phyloP scores from a whole-genome alignment of 78 protist genomes.

The Planoprotostelium fungivorum region DNA sequence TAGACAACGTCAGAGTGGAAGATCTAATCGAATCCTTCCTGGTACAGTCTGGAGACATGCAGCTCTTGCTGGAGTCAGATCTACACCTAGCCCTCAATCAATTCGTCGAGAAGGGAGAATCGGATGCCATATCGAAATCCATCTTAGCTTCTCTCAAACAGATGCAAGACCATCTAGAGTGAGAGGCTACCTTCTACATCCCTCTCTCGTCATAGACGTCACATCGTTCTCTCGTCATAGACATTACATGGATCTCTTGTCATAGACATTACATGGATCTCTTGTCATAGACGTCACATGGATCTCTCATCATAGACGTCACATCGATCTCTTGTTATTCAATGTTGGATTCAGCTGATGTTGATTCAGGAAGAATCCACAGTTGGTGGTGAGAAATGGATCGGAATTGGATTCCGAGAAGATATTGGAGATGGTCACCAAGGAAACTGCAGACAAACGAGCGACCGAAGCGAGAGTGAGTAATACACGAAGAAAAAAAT shows the following conservation, averaged over 20 bases:
- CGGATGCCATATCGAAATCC: conserved; percentile 24
- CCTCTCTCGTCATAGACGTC: no score
- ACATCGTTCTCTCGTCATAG: no score
- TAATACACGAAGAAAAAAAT: no score
- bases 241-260: no score
- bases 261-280: no score
- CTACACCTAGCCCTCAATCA: conserved; percentile 24
- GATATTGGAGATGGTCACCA: not conserved
- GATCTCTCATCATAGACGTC: no score
- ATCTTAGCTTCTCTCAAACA: not conserved
- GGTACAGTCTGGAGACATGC: not conserved
- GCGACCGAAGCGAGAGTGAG: not conserved
- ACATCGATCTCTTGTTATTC: no score
- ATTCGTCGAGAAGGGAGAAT: conserved; percentile 60
- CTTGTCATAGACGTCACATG: no score
- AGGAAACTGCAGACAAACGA: not conserved
- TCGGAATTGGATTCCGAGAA: not conserved
- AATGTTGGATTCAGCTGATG: no score
- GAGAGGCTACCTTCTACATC: not conserved
- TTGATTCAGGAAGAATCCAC: not conserved
- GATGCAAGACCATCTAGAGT: not conserved
- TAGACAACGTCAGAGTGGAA: conserved; percentile 44
- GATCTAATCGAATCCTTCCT: conserved; percentile 22
- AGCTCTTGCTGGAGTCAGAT: conserved; percentile 40
- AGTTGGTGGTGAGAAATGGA: not conserved